Evolutionary conservation across 208 protist species (phyloP).

Genomic region (Tritrichomonas musculus): DNA sequence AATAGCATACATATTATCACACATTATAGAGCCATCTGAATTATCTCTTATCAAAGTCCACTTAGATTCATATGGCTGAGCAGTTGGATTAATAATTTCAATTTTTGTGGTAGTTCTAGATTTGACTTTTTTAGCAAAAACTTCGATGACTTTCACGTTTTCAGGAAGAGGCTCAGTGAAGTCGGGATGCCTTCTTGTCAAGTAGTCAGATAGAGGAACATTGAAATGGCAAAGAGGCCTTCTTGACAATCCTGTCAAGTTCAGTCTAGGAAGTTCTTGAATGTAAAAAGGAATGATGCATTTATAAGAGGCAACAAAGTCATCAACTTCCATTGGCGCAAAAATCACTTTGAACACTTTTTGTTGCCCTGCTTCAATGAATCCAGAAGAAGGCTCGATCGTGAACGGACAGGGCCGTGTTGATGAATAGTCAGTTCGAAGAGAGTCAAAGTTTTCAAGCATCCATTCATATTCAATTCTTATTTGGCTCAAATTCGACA

Average conservation of each 20-base stretch:
- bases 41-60: background rate
- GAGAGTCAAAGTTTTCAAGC: background rate
- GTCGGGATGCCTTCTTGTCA: background rate
- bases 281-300: background rate
- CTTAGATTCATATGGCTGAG: background rate
- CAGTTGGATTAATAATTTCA: slow-evolving; percentile 23
- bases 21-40: background rate
- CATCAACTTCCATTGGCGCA: slow-evolving; percentile 10
- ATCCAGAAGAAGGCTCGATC: background rate
- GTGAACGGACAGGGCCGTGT: background rate
- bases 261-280: background rate
- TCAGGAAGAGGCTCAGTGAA: background rate
- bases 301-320: background rate
- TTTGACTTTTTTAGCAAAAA: background rate
- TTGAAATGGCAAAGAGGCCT: slow-evolving; percentile 17
- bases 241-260: background rate
- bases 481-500: background rate
- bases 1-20: background rate
- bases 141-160: background rate
- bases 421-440: background rate
- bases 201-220: background rate
- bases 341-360: background rate
- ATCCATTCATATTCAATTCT: background rate
- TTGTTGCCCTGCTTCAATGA: background rate
- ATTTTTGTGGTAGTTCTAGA: background rate